These are phyloP conservation scores for Magnusiomyces sp. DNA, from an alignment of 1,139 yeast species.

Conservation along the genomic window DNA sequence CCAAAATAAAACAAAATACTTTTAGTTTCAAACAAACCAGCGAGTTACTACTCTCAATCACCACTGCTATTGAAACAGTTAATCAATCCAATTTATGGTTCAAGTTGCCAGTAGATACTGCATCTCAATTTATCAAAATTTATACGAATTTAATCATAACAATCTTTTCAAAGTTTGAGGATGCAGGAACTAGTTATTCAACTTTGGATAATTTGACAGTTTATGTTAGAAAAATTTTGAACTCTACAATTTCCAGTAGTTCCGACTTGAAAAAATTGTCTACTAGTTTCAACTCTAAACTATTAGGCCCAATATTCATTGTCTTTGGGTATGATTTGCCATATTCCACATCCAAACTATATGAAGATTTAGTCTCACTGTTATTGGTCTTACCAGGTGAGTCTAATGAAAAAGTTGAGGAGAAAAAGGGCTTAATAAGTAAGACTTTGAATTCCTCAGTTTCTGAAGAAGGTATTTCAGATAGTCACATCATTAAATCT, in stretches of 20 bases:
- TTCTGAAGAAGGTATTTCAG: not conserved
- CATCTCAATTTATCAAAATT: not conserved
- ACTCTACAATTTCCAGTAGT: conserved; percentile 1
- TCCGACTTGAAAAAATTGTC: conserved; percentile 11
- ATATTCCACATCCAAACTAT: too few species aligned
- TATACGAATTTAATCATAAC: conserved; percentile 2
- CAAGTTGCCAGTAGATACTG: conserved; percentile 8
- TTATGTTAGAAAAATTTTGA: not conserved
- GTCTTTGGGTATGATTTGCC: conserved; percentile 8
- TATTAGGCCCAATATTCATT: conserved; percentile 8
- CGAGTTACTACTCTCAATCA: not conserved
- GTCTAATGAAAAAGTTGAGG: too few species aligned
- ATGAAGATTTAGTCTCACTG: too few species aligned
- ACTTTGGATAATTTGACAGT: too few species aligned
- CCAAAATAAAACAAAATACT: not conserved
- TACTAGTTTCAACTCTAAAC: conserved; percentile 9
- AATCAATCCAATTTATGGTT: conserved; percentile 14
- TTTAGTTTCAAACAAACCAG: not conserved
- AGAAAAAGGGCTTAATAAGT: too few species aligned
- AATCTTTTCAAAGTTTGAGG: too few species aligned
- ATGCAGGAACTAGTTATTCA: too few species aligned
- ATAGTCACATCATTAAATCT: not conserved
- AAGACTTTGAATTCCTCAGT: not conserved
- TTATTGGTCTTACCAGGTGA: too few species aligned
- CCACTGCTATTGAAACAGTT: conserved; percentile 8